Evolutionary conservation across 1,139 yeast species (phyloP).

Genomic region (Magnusiomyces suaveolens): DNA sequence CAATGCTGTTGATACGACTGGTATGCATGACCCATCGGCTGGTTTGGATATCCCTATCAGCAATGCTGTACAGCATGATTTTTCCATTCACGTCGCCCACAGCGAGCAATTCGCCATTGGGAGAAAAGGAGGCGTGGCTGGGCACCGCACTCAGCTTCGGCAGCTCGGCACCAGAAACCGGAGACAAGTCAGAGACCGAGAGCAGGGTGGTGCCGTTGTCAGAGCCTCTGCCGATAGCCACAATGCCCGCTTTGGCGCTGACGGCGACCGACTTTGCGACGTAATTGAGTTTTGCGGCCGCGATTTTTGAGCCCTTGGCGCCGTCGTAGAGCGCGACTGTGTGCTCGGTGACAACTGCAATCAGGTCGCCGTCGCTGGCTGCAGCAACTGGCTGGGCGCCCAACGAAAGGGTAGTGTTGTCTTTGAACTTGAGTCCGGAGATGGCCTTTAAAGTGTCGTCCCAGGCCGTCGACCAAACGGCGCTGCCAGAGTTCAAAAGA

Average conservation of each 20-base stretch:
- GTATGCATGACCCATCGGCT: conserved; percentile 96
- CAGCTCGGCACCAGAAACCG: conserved; percentile 24
- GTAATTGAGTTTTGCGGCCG: conserved; percentile 15
- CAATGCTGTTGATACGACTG: conserved; percentile 62
- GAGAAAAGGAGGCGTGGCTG: conserved; percentile 57
- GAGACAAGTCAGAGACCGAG: conserved; percentile 11
- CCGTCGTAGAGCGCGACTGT: conserved; percentile 34
- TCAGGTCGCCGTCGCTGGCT: conserved; percentile 17
- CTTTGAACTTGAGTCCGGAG: conserved; percentile 26
- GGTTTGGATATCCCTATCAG: conserved; percentile 53
- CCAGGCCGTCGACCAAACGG: conserved; percentile 64
- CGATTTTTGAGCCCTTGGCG: conserved; percentile 16
- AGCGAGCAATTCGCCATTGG: conserved; percentile 59
- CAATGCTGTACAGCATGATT: conserved; percentile 54
- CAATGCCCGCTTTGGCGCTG: conserved; percentile 30
- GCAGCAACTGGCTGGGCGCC: conserved; percentile 55
- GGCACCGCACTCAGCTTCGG: conserved; percentile 56
- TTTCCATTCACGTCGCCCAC: conserved; percentile 86
- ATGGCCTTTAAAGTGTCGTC: conserved; percentile 64
- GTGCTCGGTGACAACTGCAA: conserved; percentile 43
- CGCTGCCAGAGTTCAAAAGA: conserved; percentile 27
- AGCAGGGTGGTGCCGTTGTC: conserved; percentile 18
- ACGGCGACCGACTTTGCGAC: conserved; percentile 28
- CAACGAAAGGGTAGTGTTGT: conserved; percentile 30
- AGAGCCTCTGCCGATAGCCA: conserved; percentile 26